Conservation (phyloP, 2,329 filamentous ascomycete genomes). For the Dactylellina sp. region DNA sequence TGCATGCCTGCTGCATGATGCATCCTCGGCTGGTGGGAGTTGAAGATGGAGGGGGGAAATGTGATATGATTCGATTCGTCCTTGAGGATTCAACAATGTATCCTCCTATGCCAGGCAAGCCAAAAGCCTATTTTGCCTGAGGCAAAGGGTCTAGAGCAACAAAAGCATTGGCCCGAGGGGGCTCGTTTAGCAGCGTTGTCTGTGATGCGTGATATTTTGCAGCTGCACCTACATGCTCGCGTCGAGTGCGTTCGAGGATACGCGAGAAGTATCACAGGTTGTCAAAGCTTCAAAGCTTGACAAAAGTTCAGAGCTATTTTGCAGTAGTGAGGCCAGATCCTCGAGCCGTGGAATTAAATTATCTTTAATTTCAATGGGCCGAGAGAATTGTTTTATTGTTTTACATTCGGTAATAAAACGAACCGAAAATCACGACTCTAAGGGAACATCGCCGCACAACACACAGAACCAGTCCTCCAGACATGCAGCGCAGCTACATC, state of each 20-base stretch:
- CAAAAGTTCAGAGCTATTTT: background rate
- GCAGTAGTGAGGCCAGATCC: background rate
- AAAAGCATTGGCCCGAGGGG: background rate
- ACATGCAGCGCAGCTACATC: slow-evolving; percentile 15
- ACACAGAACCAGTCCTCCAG: slow-evolving; percentile 20
- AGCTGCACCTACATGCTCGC: background rate
- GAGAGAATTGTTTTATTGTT: too few species aligned
- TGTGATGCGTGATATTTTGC: slow-evolving; percentile 2
- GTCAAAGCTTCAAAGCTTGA: background rate
- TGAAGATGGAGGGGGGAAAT: slow-evolving; percentile 36
- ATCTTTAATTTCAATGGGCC: too few species aligned
- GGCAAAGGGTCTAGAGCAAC: slow-evolving; percentile 36
- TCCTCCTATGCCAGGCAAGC: slow-evolving; percentile 35
- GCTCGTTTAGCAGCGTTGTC: background rate
- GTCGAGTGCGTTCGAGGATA: background rate
- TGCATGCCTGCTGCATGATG: slow-evolving; percentile 49
- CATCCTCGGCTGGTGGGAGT: slow-evolving; percentile 28
- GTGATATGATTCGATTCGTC: slow-evolving; percentile 42
- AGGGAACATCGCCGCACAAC: slow-evolving; percentile 38
- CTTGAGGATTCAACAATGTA: slow-evolving; percentile 29
- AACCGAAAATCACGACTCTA: background rate
- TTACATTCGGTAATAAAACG: too few species aligned
- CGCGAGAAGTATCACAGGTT: background rate
- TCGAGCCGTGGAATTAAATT: background rate
- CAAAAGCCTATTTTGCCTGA: slow-evolving; percentile 32